Evolutionary conservation across 2,329 filamentous ascomycete genomes (phyloP).

Genomic region (Pyrenochaeta sp.): DNA sequence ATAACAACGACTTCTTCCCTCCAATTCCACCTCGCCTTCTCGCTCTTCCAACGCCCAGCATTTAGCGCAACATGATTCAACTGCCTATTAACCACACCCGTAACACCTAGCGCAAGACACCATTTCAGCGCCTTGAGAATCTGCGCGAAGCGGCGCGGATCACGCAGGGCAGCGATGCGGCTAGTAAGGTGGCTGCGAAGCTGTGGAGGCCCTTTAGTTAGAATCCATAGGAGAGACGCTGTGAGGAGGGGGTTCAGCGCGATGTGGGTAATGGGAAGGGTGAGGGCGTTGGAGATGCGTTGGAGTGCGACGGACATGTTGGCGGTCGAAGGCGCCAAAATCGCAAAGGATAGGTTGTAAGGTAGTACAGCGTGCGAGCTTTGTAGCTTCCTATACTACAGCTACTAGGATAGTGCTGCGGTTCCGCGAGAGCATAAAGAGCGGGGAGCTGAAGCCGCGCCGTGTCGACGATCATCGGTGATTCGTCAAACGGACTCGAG

Average conservation of each 20-base stretch:
- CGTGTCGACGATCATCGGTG: no score
- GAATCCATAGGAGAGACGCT: slow-evolving; percentile 38
- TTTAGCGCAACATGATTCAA: slow-evolving; percentile 48
- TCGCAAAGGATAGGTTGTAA: background rate
- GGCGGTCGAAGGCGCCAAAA: background rate
- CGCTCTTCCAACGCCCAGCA: slow-evolving; percentile 49
- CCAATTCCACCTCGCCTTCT: slow-evolving; percentile 47
- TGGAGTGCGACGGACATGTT: slow-evolving; percentile 31
- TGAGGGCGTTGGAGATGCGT: slow-evolving; percentile 27
- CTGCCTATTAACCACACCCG: slow-evolving; percentile 34
- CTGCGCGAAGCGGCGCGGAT: slow-evolving; percentile 27
- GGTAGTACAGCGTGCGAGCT: no score
- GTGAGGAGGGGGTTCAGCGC: slow-evolving; percentile 43
- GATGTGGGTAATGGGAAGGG: slow-evolving; percentile 28
- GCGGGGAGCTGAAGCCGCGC: slow-evolving; percentile 5
- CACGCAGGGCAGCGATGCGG: slow-evolving; percentile 30
- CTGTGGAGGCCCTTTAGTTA: slow-evolving; percentile 41
- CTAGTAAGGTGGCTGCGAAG: slow-evolving; percentile 33
- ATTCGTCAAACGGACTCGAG: slow-evolving; percentile 5
- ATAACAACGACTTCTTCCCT: slow-evolving; percentile 46
- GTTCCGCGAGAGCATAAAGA: slow-evolving; percentile 5
- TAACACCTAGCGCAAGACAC: slow-evolving; percentile 44
- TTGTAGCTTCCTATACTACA: background rate
- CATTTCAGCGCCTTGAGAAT: slow-evolving; percentile 39
- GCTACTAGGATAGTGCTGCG: slow-evolving; percentile 2